phyloP scores from a whole-genome alignment of 2,329 filamentous ascomycete species.

The Bipolaris zeicola region DNA sequence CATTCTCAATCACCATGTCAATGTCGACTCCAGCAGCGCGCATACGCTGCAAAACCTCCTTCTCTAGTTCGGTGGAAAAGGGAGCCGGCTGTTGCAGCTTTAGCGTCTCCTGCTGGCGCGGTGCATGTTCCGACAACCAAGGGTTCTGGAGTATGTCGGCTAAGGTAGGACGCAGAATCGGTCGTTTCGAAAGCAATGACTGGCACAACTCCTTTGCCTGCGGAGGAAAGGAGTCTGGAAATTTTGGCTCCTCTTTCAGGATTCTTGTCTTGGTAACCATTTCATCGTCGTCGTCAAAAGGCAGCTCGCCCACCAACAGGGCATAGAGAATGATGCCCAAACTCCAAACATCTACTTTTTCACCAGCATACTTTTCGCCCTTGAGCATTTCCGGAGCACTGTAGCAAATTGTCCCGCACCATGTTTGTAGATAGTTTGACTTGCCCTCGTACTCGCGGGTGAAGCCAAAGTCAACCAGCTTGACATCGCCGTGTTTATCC shows the following conservation, averaged over 20 bases:
- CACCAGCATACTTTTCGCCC: conserved; percentile 95
- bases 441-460: conserved; percentile 97
- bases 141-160: conserved; percentile 86
- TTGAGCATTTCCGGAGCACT: conserved; percentile 98
- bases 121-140: conserved; percentile 85
- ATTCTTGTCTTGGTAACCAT: conserved; percentile 84
- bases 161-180: conserved; percentile 78
- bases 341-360: conserved; percentile 98
- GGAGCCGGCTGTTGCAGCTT: conserved; percentile 79
- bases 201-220: conserved; percentile 80
- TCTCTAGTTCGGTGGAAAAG: conserved; percentile 85
- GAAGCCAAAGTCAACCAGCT: conserved; percentile 97
- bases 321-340: conserved; percentile 85
- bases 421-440: conserved; percentile 92
- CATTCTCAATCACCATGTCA: conserved; percentile 92
- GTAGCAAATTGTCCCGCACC: conserved; percentile 97
- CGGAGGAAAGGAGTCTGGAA: conserved; percentile 76
- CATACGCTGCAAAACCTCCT: conserved; percentile 91
- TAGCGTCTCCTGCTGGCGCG: conserved; percentile 86
- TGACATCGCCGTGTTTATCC: conserved; percentile 96
- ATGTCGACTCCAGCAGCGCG: conserved; percentile 91
- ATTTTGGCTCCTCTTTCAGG: conserved; percentile 81
- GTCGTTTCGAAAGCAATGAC: conserved; percentile 85
- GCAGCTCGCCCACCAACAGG: conserved; percentile 80
- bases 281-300: conserved; percentile 96